Conservation (phyloP, 805 yeast genomes). For the Wickerhamomyces queroliae region DNA sequence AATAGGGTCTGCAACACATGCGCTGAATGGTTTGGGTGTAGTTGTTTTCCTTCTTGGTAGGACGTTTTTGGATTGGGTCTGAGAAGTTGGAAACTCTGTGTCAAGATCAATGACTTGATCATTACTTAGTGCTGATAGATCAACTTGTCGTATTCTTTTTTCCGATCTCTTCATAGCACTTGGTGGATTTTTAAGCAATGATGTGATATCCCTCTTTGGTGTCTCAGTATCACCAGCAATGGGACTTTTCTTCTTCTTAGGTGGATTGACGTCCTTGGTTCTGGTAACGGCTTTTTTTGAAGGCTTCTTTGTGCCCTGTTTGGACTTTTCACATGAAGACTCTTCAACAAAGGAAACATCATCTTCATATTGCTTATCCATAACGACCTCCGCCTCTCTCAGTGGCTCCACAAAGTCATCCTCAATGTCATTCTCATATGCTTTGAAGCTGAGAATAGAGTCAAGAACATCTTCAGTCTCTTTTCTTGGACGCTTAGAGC, state of each 20-base stretch:
- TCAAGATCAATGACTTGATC: slow-evolving; percentile 16
- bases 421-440: slow-evolving; percentile 9
- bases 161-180: neutral
- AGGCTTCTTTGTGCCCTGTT: neutral
- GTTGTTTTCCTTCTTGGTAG: neutral
- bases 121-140: slow-evolving; percentile 6
- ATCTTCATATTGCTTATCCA: slow-evolving; percentile 14
- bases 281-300: neutral
- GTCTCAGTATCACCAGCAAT: neutral
- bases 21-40: neutral
- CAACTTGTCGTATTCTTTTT: slow-evolving; percentile 4
- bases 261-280: neutral
- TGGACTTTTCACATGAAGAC: neutral
- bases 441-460: slow-evolving; percentile 5
- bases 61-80: neutral
- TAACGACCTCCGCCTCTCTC: slow-evolving; percentile 7
- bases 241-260: neutral
- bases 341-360: slow-evolving; percentile 6
- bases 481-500: neutral
- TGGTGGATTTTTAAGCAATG: slow-evolving; percentile 10
- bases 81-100: neutral
- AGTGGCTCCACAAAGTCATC: slow-evolving; percentile 1
- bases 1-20: slow-evolving; percentile 10
- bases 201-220: slow-evolving; percentile 12
- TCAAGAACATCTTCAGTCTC: neutral